Percentiles rank a stretch among this genome's conserved stretches.
phyloP scores from a whole-genome alignment of 2,329 filamentous ascomycete genomes.

The Alternaria gansuensis region DNA sequence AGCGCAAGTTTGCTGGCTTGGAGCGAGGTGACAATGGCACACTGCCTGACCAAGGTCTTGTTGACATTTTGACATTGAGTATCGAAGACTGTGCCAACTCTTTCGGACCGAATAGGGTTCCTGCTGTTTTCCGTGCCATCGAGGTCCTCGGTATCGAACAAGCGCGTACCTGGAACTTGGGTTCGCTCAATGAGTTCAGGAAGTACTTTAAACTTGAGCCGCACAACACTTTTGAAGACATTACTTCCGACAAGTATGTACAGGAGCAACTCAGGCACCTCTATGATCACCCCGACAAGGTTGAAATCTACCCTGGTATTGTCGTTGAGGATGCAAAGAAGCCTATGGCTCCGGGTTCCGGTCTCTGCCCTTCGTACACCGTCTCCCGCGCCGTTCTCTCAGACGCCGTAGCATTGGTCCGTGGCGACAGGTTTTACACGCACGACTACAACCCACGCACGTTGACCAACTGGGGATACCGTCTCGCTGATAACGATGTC shows the following conservation, averaged over 20 bases:
- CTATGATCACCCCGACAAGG: slow-evolving; percentile 80
- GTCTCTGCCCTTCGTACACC: slow-evolving; percentile 78
- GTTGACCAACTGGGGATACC: slow-evolving; percentile 85
- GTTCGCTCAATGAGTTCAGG: slow-evolving; percentile 84
- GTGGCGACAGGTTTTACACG: slow-evolving; percentile 81
- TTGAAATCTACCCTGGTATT: slow-evolving; percentile 82
- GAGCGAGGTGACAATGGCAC: slow-evolving; percentile 70
- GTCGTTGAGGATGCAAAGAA: slow-evolving; percentile 78
- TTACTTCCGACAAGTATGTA: slow-evolving; percentile 78
- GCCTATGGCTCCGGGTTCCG: slow-evolving; percentile 73
- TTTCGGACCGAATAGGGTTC: slow-evolving; percentile 72
- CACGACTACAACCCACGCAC: slow-evolving; percentile 74
- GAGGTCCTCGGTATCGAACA: slow-evolving; percentile 85
- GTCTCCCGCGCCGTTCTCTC: slow-evolving; percentile 79
- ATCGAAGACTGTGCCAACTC: slow-evolving; percentile 77
- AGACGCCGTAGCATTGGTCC: slow-evolving; percentile 79
- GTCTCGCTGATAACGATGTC: slow-evolving; percentile 75
- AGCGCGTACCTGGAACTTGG: slow-evolving; percentile 77
- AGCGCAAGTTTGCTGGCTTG: slow-evolving; percentile 74
- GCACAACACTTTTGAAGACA: slow-evolving; percentile 81
- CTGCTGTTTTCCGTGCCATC: slow-evolving; percentile 74
- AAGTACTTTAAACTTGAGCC: slow-evolving; percentile 80
- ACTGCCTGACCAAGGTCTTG: slow-evolving; percentile 80
- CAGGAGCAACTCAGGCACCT: slow-evolving; percentile 66
- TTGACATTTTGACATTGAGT: slow-evolving; percentile 71